phyloP scores from a whole-genome alignment of 768 basidiomycete genomes.

The Dioszegia crocea region DNA sequence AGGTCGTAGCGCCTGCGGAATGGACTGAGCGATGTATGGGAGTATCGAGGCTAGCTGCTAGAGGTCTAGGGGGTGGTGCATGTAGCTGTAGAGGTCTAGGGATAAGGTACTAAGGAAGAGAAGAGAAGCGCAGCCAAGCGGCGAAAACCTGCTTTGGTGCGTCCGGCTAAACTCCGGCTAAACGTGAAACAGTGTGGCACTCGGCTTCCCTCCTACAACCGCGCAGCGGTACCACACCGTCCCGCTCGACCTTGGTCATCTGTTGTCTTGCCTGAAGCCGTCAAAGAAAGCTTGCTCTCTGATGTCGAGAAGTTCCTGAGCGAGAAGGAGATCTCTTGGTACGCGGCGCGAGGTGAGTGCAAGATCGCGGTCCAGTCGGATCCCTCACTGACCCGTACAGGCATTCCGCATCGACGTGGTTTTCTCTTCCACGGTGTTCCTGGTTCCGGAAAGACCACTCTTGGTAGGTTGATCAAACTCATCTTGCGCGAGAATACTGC shows the following conservation, averaged over 20 bases:
- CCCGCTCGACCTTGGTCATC: conserved; percentile 38
- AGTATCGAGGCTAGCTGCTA: too few species aligned
- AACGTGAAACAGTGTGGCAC: too few species aligned
- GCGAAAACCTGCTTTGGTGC: too few species aligned
- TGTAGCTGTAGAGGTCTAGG: too few species aligned
- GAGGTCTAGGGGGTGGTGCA: too few species aligned
- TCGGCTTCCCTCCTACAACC: too few species aligned
- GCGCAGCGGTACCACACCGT: too few species aligned
- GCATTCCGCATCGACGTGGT: conserved; percentile 45
- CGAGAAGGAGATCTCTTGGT: conserved; percentile 34
- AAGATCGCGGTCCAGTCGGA: background rate
- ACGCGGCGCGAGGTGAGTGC: conserved; percentile 41
- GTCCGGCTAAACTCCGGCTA: too few species aligned
- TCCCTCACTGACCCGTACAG: conserved; percentile 7
- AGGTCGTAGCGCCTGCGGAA: too few species aligned
- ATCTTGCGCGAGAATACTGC: background rate
- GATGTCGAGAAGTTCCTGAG: conserved; percentile 40
- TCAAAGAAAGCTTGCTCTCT: conserved; percentile 34
- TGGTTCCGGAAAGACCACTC: conserved; percentile 37
- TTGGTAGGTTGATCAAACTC: conserved; percentile 14
- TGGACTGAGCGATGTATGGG: too few species aligned
- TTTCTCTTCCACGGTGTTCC: conserved; percentile 34
- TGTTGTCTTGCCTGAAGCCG: conserved; percentile 31
- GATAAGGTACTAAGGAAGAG: too few species aligned
- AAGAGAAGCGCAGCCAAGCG: too few species aligned